A percentile compares a stretch with the other conserved stretches of the same genome.
These are phyloP conservation scores for Xylaria sp. DNA, from an alignment of 2,329 filamentous ascomycete genomes.

Conservation along the genomic window DNA sequence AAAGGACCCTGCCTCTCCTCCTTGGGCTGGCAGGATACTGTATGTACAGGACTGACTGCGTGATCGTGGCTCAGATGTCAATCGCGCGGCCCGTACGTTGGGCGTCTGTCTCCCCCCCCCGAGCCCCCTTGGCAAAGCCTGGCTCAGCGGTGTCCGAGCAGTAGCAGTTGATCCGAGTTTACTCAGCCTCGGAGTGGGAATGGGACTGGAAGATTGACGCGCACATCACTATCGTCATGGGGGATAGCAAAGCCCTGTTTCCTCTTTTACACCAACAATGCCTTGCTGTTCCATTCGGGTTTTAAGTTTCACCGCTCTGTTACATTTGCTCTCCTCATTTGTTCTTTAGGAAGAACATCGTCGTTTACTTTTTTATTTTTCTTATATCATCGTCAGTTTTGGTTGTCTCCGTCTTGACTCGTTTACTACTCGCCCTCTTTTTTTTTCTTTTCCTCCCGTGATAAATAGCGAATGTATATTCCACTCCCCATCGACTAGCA, in stretches of 20 bases:
- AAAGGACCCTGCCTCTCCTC: conserved; percentile 6
- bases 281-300: conserved; percentile 14
- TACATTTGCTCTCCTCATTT: background rate
- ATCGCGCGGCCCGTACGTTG: conserved; percentile 8
- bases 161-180: background rate
- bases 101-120: background rate
- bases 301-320: conserved; percentile 26
- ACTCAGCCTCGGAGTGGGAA: conserved; percentile 15
- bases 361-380: background rate
- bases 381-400: background rate
- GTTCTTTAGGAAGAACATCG: background rate
- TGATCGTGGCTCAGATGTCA: conserved; percentile 42
- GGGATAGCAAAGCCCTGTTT: background rate
- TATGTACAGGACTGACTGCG: background rate
- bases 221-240: conserved; percentile 10
- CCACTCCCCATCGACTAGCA: conserved; percentile 2
- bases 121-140: background rate
- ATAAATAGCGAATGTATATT: conserved; percentile 9
- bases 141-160: conserved; percentile 12
- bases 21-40: background rate
- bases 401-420: conserved; percentile 26
- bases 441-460: background rate
- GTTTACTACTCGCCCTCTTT: background rate
- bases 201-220: conserved; percentile 1
- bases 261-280: conserved; percentile 1